A percentile compares a stretch with the other conserved stretches of the same genome.
Conservation (phyloP, 108 stramenopile species). For the Cylindrotheca fusiformis region DNA sequence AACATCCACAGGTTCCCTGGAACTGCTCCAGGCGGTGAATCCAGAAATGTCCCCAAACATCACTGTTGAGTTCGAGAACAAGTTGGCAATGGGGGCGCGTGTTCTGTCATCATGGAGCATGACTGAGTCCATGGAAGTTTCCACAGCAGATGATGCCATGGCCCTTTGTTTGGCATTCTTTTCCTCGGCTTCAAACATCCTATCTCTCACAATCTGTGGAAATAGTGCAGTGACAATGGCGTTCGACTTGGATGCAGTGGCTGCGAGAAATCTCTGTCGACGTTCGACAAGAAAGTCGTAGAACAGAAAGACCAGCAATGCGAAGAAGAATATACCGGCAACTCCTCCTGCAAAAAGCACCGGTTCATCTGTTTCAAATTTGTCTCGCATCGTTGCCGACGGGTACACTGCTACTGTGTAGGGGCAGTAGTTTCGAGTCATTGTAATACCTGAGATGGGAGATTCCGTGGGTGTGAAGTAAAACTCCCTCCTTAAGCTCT, state of each 20-base stretch:
- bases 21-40: conserved; percentile 40
- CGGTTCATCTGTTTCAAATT: conserved; percentile 30
- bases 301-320: background rate
- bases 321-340: background rate
- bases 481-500: background rate
- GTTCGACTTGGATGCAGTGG: background rate
- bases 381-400: conserved; percentile 30
- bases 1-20: conserved; percentile 37
- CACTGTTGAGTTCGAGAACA: conserved; percentile 16
- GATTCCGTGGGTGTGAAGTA: background rate
- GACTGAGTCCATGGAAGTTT: background rate
- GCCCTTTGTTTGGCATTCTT: background rate
- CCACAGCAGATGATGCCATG: background rate
- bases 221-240: conserved; percentile 6
- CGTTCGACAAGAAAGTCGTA: conserved; percentile 6
- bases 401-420: conserved; percentile 49
- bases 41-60: conserved; percentile 24
- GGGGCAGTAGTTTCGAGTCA: conserved; percentile 7
- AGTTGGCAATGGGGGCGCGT: conserved; percentile 11
- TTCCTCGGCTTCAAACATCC: background rate
- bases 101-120: too few species aligned
- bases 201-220: conserved; percentile 1
- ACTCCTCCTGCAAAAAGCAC: background rate
- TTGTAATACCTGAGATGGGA: background rate
- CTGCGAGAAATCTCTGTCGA: background rate